Percentiles rank a stretch among this genome's conserved stretches.
phyloP scores from a whole-genome alignment of 2,329 filamentous ascomycete genomes.

The Penicillium paneum region DNA sequence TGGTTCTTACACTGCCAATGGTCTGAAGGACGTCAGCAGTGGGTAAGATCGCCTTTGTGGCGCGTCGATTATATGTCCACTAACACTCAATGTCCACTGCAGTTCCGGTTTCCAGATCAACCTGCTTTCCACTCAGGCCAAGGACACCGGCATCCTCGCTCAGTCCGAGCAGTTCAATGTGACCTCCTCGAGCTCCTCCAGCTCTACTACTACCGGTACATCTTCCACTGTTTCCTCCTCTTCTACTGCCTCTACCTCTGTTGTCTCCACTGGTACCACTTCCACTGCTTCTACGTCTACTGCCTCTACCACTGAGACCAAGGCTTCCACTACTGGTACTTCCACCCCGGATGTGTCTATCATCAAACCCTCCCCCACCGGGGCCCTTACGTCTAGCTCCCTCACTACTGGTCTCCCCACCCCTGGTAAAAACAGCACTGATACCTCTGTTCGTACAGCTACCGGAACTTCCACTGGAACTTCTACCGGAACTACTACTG shows the following conservation, averaged over 20 bases:
- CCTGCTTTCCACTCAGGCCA: constrained; percentile 31
- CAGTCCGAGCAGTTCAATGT: constrained; percentile 40
- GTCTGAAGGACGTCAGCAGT: constrained; percentile 23
- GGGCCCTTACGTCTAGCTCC: neutral
- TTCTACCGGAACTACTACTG: neutral
- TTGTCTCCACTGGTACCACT: constrained; percentile 8
- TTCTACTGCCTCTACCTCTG: constrained; percentile 13
- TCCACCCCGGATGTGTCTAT: constrained; percentile 1
- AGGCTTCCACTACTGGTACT: constrained; percentile 12
- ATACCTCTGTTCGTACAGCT: constrained; percentile 4
- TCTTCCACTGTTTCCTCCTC: constrained; percentile 13
- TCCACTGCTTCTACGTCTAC: constrained; percentile 11
- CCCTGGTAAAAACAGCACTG: neutral
- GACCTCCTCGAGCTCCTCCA: constrained; percentile 17
- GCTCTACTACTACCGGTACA: constrained; percentile 16
- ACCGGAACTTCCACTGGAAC: constrained; percentile 8
- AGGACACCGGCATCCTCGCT: constrained; percentile 42
- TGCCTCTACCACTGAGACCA: constrained; percentile 2
- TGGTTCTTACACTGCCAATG: constrained; percentile 35
- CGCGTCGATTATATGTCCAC: neutral
- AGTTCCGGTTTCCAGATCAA: constrained; percentile 43
- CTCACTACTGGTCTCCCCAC: neutral
- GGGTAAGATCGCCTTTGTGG: constrained; percentile 18
- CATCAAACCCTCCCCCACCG: neutral
- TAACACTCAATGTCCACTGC: constrained; percentile 4